A percentile compares a stretch with the other conserved stretches of the same genome.
Conservation (phyloP, 208 protist species). For the Crithidia bombi region DNA sequence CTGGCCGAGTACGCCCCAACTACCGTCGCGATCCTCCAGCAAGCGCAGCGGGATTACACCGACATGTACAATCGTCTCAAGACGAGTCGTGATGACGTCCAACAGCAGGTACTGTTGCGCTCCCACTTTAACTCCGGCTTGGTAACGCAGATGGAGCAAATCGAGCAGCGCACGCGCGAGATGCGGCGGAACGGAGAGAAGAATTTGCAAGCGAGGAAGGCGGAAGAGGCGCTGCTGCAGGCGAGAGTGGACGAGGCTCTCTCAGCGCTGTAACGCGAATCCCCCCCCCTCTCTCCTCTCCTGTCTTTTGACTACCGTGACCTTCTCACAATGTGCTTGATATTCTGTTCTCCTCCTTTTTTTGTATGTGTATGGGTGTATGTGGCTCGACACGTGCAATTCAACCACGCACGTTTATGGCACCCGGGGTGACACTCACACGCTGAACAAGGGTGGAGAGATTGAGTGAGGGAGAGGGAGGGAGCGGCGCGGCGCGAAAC, state of each 20-base stretch:
- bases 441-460: too few relatives aligned
- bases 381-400: too few relatives aligned
- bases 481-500: too few relatives aligned
- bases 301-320: neutral
- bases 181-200: slow-evolving; percentile 8
- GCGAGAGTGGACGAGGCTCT: slow-evolving; percentile 42
- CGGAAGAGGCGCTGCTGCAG: slow-evolving; percentile 46
- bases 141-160: slow-evolving; percentile 5
- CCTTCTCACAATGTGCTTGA: neutral
- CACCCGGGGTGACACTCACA: too few relatives aligned
- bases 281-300: neutral
- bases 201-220: slow-evolving; percentile 6
- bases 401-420: too few relatives aligned
- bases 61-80: slow-evolving; percentile 6
- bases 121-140: slow-evolving; percentile 34
- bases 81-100: slow-evolving; percentile 19
- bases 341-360: neutral
- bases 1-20: slow-evolving; percentile 18
- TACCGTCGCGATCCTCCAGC: slow-evolving; percentile 18
- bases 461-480: too few relatives aligned
- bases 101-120: slow-evolving; percentile 33
- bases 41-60: slow-evolving; percentile 18
- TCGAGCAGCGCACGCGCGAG: slow-evolving; percentile 22
- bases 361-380: too few relatives aligned
- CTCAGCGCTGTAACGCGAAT: neutral